phyloP scores from a whole-genome alignment of 2,329 filamentous ascomycete species.

The Sarocladium brachiariae region DNA sequence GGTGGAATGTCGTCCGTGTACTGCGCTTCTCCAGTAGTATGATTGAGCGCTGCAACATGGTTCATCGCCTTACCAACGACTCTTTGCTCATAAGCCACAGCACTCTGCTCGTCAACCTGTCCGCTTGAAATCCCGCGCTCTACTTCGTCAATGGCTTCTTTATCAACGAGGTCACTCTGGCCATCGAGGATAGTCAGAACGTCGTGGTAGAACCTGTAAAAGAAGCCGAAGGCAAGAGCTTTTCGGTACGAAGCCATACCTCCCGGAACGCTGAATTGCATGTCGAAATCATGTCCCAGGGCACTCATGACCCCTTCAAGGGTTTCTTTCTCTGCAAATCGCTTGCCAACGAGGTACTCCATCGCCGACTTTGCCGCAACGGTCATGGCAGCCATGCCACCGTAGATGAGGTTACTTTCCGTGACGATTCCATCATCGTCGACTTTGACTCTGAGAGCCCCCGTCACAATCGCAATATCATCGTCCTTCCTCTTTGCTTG shows the following conservation, averaged over 20 bases:
- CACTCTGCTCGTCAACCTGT: constrained; percentile 67
- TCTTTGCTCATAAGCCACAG: constrained; percentile 71
- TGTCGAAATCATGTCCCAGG: constrained; percentile 81
- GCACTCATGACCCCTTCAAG: constrained; percentile 86
- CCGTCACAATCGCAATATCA: constrained; percentile 95
- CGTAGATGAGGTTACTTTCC: constrained; percentile 77
- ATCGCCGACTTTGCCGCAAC: constrained; percentile 77
- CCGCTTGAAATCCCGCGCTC: constrained; percentile 78
- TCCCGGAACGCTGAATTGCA: constrained; percentile 85
- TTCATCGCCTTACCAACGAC: constrained; percentile 79
- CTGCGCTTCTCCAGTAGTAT: constrained; percentile 87
- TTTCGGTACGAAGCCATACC: constrained; percentile 97
- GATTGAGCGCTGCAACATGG: constrained; percentile 87
- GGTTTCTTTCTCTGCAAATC: constrained; percentile 71
- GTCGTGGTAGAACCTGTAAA: constrained; percentile 96
- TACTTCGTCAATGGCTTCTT: constrained; percentile 74
- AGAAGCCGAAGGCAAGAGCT: constrained; percentile 84
- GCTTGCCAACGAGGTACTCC: constrained; percentile 68
- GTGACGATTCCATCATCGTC: constrained; percentile 63
- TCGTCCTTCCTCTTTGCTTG: constrained; percentile 97
- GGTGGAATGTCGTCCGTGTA: constrained; percentile 94
- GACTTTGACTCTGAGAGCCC: constrained; percentile 69
- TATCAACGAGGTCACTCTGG: constrained; percentile 47
- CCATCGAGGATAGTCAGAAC: constrained; percentile 58
- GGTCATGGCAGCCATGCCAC: constrained; percentile 90